Evolutionary conservation across 2,329 filamentous ascomycete species (phyloP).

Genomic region (Xenosphaeropsis pyriputrescens): DNA sequence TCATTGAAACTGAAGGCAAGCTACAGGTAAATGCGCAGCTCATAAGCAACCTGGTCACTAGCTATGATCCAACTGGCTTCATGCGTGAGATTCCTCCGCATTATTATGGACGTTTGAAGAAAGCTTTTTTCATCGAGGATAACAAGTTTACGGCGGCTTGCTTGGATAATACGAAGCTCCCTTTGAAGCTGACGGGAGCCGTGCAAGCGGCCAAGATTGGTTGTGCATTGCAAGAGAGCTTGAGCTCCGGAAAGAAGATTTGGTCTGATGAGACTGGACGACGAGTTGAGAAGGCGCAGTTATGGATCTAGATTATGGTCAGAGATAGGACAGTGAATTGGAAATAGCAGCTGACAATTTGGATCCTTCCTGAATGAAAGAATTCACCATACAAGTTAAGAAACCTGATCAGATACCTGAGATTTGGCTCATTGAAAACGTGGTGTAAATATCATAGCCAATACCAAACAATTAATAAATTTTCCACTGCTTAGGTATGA

Average conservation of each 20-base stretch:
- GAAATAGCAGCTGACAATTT: too few species aligned
- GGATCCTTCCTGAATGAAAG: too few species aligned
- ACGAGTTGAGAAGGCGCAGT: constrained; percentile 11
- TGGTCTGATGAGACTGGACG: constrained; percentile 38
- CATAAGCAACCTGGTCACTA: constrained; percentile 34
- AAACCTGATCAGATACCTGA: too few species aligned
- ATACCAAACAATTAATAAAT: too few species aligned
- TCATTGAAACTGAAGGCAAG: constrained; percentile 53
- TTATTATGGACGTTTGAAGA: constrained; percentile 47
- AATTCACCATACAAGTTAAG: too few species aligned
- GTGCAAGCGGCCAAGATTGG: constrained; percentile 47
- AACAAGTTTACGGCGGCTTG: constrained; percentile 46
- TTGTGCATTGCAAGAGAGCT: constrained; percentile 38
- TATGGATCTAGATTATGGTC: constrained; percentile 1
- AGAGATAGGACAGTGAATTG: too few species aligned
- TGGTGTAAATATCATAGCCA: too few species aligned
- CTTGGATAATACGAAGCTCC: constrained; percentile 37
- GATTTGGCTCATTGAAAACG: too few species aligned
- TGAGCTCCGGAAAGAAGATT: constrained; percentile 39
- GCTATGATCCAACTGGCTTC: constrained; percentile 36
- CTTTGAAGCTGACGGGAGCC: constrained; percentile 39
- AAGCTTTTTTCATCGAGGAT: constrained; percentile 48
- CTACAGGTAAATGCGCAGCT: constrained; percentile 45
- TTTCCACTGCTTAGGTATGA: too few species aligned
- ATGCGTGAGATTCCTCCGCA: constrained; percentile 42